phyloP scores from a whole-genome alignment of 257 asterid species.

The Solanum sitiens region DNA sequence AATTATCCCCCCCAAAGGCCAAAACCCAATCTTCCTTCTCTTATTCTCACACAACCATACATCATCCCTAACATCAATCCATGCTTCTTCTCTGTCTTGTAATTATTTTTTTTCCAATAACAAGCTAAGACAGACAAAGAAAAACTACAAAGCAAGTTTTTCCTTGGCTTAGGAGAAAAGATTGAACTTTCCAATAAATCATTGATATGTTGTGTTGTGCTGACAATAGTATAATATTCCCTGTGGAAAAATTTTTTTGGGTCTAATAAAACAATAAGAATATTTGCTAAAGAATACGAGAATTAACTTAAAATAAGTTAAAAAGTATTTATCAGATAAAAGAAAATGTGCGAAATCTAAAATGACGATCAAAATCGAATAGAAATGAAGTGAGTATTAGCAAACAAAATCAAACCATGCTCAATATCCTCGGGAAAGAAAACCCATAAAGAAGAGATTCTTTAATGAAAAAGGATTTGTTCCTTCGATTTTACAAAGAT shows the following conservation, averaged over 20 bases:
- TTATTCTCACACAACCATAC: not conserved
- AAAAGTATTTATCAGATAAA: too few species aligned
- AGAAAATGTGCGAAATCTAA: too few species aligned
- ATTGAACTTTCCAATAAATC: not conserved
- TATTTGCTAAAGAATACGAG: too few species aligned
- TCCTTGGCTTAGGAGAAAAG: not conserved
- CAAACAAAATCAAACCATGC: not conserved
- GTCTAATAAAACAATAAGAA: too few species aligned
- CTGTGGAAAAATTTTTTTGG: too few species aligned
- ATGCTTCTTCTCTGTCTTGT: not conserved
- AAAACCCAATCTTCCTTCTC: not conserved
- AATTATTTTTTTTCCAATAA: not conserved
- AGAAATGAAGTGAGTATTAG: not conserved
- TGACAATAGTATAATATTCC: too few species aligned
- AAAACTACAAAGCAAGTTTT: not conserved
- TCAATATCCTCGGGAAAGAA: conserved; percentile 9
- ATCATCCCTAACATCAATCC: not conserved
- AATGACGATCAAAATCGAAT: too few species aligned
- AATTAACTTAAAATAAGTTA: too few species aligned
- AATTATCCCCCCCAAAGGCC: too few species aligned
- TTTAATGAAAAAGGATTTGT: not conserved
- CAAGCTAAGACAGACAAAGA: not conserved
- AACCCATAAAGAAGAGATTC: not conserved
- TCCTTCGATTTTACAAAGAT: conserved; percentile 9
- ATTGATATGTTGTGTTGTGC: not conserved